A percentile compares a stretch with the other conserved stretches of the same genome.
Evolutionary conservation across 106 monocot species (phyloP).

Genomic region (Dioscorea zingiberensis): DNA sequence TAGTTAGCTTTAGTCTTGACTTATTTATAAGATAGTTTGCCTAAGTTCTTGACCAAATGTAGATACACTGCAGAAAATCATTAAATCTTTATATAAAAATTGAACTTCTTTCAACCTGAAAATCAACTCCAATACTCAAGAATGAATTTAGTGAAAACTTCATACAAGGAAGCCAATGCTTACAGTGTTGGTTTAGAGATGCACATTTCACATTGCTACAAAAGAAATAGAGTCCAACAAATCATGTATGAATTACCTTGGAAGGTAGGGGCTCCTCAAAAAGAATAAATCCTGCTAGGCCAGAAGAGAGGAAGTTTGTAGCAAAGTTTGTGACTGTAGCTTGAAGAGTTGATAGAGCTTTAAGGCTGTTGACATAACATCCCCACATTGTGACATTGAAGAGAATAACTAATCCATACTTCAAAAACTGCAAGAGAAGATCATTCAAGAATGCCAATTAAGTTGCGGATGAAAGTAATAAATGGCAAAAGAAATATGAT

Average conservation of each 20-base stretch:
- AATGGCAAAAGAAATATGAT: background rate
- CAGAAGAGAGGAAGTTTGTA: conserved; percentile 79
- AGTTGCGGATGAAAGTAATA: background rate
- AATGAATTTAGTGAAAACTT: too few species aligned
- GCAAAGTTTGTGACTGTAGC: conserved; percentile 97
- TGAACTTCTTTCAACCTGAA: too few species aligned
- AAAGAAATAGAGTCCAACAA: too few species aligned
- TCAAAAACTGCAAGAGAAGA: conserved; percentile 51
- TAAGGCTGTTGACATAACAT: conserved; percentile 95
- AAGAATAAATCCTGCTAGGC: conserved; percentile 78
- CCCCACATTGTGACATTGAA: conserved; percentile 97
- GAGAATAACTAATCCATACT: conserved; percentile 60
- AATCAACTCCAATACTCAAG: too few species aligned
- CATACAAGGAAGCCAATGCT: too few species aligned
- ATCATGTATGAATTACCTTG: conserved; percentile 28
- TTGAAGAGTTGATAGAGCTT: conserved; percentile 86
- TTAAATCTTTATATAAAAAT: too few species aligned
- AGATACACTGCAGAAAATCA: too few species aligned
- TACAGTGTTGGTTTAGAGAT: too few species aligned
- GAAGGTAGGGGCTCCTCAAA: conserved; percentile 76
- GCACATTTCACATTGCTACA: too few species aligned
- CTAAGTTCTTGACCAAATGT: too few species aligned
- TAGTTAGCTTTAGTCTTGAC: too few species aligned
- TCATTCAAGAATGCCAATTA: background rate
- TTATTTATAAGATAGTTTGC: too few species aligned